Evolutionary conservation across 495 filamentous ascomycete species (phyloP).

Genomic region (Elaphomyces granulatus): DNA sequence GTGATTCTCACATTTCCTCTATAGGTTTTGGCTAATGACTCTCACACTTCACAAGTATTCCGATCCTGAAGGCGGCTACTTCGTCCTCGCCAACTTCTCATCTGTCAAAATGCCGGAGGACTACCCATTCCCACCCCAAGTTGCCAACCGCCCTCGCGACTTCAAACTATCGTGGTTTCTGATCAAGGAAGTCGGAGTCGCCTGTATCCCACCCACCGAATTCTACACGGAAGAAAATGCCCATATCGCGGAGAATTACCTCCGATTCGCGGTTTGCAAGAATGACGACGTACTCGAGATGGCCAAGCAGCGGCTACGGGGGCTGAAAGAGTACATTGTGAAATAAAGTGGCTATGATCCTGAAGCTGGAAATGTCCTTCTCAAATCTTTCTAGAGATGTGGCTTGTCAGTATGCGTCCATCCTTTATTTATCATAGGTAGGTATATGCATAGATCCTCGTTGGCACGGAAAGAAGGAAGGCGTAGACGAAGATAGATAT

Average conservation of each 20-base stretch:
- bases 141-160: slow-evolving; percentile 71
- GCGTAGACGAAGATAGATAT: too few relatives aligned
- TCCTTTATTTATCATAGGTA: too few relatives aligned
- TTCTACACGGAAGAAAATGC: slow-evolving; percentile 82
- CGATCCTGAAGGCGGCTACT: slow-evolving; percentile 90
- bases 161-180: slow-evolving; percentile 93
- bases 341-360: too few relatives aligned
- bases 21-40: too few relatives aligned
- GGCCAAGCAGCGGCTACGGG: slow-evolving; percentile 78
- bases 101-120: slow-evolving; percentile 67
- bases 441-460: too few relatives aligned
- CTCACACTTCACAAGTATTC: slow-evolving; percentile 44
- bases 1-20: too few relatives aligned
- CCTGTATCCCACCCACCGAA: slow-evolving; percentile 90
- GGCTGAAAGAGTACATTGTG: slow-evolving; percentile 65
- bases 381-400: too few relatives aligned
- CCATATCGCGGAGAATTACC: slow-evolving; percentile 77
- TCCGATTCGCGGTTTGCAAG: slow-evolving; percentile 96
- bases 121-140: slow-evolving; percentile 81
- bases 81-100: slow-evolving; percentile 81
- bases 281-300: slow-evolving; percentile 76
- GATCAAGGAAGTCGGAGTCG: slow-evolving; percentile 90
- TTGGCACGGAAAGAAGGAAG: too few relatives aligned
- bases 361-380: too few relatives aligned
- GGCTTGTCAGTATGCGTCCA: too few relatives aligned